phyloP scores from a whole-genome alignment of 371 early-diverging fungal genomes.

The Apophysomyces ossiformis region DNA sequence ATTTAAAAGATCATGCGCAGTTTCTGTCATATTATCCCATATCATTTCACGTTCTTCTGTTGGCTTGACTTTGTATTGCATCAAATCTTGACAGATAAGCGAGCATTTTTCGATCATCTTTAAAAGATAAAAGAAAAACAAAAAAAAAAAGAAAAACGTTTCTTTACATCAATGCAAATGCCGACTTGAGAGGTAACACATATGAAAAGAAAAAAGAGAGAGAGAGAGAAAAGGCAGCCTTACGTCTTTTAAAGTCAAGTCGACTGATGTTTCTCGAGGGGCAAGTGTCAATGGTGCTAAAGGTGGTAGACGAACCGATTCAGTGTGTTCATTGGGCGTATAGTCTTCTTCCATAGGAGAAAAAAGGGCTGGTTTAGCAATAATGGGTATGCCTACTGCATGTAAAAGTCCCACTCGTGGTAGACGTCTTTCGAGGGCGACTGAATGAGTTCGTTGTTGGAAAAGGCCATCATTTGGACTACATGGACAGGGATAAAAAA shows the following conservation, averaged over 20 bases:
- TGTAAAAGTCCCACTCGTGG: slow-evolving; percentile 11
- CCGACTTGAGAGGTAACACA: too few species aligned
- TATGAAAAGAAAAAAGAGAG: too few species aligned
- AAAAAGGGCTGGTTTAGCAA: neutral
- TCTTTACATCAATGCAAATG: too few species aligned
- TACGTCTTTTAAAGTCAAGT: slow-evolving; percentile 1
- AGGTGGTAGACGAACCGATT: slow-evolving; percentile 6
- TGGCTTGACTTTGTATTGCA: slow-evolving; percentile 8
- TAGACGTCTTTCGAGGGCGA: neutral
- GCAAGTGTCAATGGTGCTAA: neutral
- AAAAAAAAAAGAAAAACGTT: too few species aligned
- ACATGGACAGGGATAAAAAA: too few species aligned
- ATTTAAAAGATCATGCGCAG: slow-evolving; percentile 17
- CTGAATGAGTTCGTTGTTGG: too few species aligned
- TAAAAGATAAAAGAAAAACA: too few species aligned
- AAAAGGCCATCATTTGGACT: too few species aligned
- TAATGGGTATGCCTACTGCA: slow-evolving; percentile 8
- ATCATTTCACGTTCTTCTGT: neutral
- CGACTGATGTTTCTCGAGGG: neutral
- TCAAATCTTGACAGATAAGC: slow-evolving; percentile 21
- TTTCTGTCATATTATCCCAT: slow-evolving; percentile 14
- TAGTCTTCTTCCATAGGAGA: neutral
- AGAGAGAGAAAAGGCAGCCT: neutral
- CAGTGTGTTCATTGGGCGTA: neutral
- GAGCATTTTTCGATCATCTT: slow-evolving; percentile 24